Base-by-base conservation (phyloP, 148 eudicot genomes). In the Silene conica region DNA sequence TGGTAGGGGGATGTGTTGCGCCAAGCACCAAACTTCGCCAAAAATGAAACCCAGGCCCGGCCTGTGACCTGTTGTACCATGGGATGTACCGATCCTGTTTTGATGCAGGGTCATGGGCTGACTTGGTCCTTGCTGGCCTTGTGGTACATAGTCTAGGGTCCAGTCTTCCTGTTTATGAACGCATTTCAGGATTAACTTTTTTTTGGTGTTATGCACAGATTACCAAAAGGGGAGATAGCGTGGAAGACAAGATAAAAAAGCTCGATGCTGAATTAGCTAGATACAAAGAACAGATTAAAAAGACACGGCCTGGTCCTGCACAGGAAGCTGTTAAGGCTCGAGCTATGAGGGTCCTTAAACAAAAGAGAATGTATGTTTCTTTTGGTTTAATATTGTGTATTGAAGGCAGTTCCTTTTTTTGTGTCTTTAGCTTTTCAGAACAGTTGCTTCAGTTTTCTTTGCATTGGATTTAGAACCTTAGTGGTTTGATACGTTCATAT, bases 261-360 rank as follows among this genome's bases (percentile, higher is more conserved):
- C 97, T 95, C 73, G 98, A 95, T 82, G 80, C 80, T 74, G 98
- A 95, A 82, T 87, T 95, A 76, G 92, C 89, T 21, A 82, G 86
- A 82, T 92, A 84, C 76, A 95, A 82, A 84, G 98, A 95, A 48
- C 98, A 95, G 88, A 87, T 95, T 38, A 92, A 95, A 87, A 95
- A 83, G 85, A 95, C 97, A 41, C 84, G 97, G 11, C 96, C 97
- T 61, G 98, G 98, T 74, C 96, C 98, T 78, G 96, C 97, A 54
- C 98, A 92, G 75, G 98, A 95, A 76, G 97, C 97, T 73, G 89
- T 92, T 5, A 95, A 92, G 83, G 96, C 97, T 82, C 87, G 98
- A 73, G 97, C 97, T 18, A 90, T 90, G 93, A 90, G 93, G 82
- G 92, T 95, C 70, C 90, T 92, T 74, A 95, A 95, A 85, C 98